These are phyloP conservation scores for Colletotrichum truncatum DNA, from an alignment of 2,329 filamentous ascomycete genomes.

Conservation along the genomic window DNA sequence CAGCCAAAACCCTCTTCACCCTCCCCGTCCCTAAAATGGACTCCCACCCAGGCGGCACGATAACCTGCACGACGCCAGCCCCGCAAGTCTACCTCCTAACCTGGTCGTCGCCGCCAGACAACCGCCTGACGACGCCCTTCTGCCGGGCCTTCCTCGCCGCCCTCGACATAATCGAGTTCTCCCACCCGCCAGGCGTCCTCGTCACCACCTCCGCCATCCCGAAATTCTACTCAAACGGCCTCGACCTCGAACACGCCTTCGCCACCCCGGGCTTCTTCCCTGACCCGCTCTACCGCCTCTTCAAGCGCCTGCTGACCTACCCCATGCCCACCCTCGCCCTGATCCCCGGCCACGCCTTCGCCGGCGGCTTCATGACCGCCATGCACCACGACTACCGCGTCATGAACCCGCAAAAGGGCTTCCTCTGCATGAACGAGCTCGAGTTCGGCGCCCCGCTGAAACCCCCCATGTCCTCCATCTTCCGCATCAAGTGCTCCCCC, in stretches of 20 bases:
- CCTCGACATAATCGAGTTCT: slow-evolving; percentile 78
- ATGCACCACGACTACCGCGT: slow-evolving; percentile 88
- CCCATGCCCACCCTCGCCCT: slow-evolving; percentile 87
- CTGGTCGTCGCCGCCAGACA: slow-evolving; percentile 77
- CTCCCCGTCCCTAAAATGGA: slow-evolving; percentile 61
- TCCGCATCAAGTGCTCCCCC: slow-evolving; percentile 70
- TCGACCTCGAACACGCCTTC: slow-evolving; percentile 77
- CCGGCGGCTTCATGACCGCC: slow-evolving; percentile 81
- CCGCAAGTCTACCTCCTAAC: slow-evolving; percentile 76
- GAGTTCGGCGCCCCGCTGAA: slow-evolving; percentile 81
- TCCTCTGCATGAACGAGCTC: slow-evolving; percentile 82
- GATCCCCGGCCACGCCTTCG: slow-evolving; percentile 83
- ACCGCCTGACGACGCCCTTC: slow-evolving; percentile 76
- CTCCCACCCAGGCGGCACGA: slow-evolving; percentile 61
- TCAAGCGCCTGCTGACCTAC: slow-evolving; percentile 68
- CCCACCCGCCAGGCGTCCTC: slow-evolving; percentile 71
- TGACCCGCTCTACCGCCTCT: slow-evolving; percentile 70
- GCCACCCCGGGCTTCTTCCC: slow-evolving; percentile 69
- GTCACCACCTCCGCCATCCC: slow-evolving; percentile 77
- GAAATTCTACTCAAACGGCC: slow-evolving; percentile 86
- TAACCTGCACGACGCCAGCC: slow-evolving; percentile 70
- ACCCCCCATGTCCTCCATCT: slow-evolving; percentile 78
- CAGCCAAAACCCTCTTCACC: slow-evolving; percentile 62
- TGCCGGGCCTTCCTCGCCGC: slow-evolving; percentile 74
- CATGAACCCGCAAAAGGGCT: slow-evolving; percentile 76